A percentile compares a stretch with the other conserved stretches of the same genome.
phyloP scores from a whole-genome alignment of 495 filamentous ascomycete species.

The Annulohypoxylon stygium region DNA sequence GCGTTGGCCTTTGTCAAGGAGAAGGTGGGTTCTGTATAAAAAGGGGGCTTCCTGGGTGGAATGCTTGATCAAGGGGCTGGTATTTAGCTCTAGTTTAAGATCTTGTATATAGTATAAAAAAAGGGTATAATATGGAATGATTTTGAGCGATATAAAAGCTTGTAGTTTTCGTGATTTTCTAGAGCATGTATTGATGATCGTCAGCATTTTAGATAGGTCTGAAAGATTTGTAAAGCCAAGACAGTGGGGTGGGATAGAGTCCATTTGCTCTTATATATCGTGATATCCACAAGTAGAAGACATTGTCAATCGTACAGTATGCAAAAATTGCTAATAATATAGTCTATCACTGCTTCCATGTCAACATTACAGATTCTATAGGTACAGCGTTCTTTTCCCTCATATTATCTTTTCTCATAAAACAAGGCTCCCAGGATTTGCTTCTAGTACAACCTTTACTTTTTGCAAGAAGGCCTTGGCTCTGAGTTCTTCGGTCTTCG shows the following conservation, averaged over 20 bases:
- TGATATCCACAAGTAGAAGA: neutral
- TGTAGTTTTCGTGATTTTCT: neutral
- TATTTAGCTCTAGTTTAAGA: neutral
- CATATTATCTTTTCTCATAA: conserved; percentile 55
- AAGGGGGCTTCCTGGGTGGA: neutral
- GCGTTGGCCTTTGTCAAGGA: conserved; percentile 66
- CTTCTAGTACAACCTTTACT: conserved; percentile 83
- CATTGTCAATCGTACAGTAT: neutral
- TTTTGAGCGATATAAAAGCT: neutral
- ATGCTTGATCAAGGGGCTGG: neutral
- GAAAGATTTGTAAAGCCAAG: neutral
- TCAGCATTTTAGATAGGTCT: neutral
- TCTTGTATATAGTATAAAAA: conserved; percentile 4
- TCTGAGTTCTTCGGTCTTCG: conserved; percentile 80
- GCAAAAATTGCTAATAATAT: conserved; percentile 39
- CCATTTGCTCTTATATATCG: neutral
- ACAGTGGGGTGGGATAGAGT: neutral
- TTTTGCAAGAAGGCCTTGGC: conserved; percentile 85
- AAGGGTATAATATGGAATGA: neutral
- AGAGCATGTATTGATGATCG: neutral
- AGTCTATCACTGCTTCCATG: conserved; percentile 39
- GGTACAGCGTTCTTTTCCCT: conserved; percentile 36
- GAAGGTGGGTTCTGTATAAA: conserved; percentile 24
- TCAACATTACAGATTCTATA: conserved; percentile 47
- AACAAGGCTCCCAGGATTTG: conserved; percentile 83